Base-by-base conservation (phyloP, 2,329 filamentous ascomycete species). In the Lizonia empirigonia region DNA sequence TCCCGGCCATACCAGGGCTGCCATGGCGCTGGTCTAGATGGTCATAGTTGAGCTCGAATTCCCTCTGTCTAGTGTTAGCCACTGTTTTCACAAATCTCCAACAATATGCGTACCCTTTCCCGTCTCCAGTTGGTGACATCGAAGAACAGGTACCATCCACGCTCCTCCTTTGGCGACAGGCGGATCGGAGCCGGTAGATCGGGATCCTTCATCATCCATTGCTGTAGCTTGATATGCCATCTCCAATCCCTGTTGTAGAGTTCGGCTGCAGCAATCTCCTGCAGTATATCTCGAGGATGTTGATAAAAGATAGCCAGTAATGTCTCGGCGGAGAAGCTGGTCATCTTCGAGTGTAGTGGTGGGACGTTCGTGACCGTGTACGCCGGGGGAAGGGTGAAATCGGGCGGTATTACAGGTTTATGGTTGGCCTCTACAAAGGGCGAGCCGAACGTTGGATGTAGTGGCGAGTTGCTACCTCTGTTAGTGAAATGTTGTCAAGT, bases 241-340 rank as follows among this genome's bases (percentile, higher is more conserved):
- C 80, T 72, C 80, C 80, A 82, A 55, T 80, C 78, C 24, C 78
- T 76, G 24, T 72, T 73, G 62, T 76, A 79, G 63, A 88, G 72
- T 65, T 88, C 85, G 50, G 81, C 78, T 7, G 85, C 85, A 5
- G 85, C 85, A 36, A 85, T 75, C 64, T 88, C 85, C 65, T 88
- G 85, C 68, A 85, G 77, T 47, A 86, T 80, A 63, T 87, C 85
- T 51, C 83, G 77, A 12, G 85, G 84, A 74, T 84, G 82, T 56
- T 83, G 85, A 72, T 87, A 88, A 77, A 88, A 88, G 53, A 88
- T 86, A 65, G 84, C 85, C 67, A 88, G 86, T 4, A 88, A 76
- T 0, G 85, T 88, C 67, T 88, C 85, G 57, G 84, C 79, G 33
- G 78, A 81, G 69, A 86, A 85, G 46, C 80, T 81, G 3, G 77